Percentiles rank a stretch among this genome's conserved stretches.
These are phyloP conservation scores for Tolypocladium endophyticum DNA, from an alignment of 2,329 filamentous ascomycete genomes.

Conservation along the genomic window DNA sequence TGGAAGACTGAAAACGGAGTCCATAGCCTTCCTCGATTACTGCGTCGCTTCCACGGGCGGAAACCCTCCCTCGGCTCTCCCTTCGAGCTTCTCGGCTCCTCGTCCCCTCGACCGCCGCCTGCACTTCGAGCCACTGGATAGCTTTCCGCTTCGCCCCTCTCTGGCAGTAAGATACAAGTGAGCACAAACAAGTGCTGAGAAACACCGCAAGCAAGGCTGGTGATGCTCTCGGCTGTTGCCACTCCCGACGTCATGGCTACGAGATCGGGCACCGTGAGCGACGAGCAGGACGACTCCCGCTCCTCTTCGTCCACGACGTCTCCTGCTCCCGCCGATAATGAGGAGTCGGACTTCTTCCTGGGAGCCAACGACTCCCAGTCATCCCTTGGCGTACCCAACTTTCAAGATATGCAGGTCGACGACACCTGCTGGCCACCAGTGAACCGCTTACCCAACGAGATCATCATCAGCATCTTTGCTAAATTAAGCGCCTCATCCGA, in stretches of 20 bases:
- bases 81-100: neutral
- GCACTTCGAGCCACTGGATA: neutral
- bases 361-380: constrained; percentile 87
- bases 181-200: neutral
- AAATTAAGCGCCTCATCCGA: constrained; percentile 69
- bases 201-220: neutral
- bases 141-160: neutral
- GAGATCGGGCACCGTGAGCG: constrained; percentile 9
- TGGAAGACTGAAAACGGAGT: neutral
- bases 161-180: neutral
- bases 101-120: neutral
- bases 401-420: constrained; percentile 64
- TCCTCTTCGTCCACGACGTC: constrained; percentile 64
- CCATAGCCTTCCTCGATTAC: neutral
- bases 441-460: constrained; percentile 79
- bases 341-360: constrained; percentile 90
- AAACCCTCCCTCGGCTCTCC: neutral
- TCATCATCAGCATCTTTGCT: constrained; percentile 85
- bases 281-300: constrained; percentile 40
- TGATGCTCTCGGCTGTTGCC: constrained; percentile 9
- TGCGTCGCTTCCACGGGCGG: neutral
- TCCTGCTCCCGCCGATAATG: constrained; percentile 65
- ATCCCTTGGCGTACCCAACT: constrained; percentile 71
- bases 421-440: constrained; percentile 66
- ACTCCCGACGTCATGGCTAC: constrained; percentile 9